A percentile compares a stretch with the other conserved stretches of the same genome.
Conservation (phyloP, 2,329 filamentous ascomycete species). For the Calonectria hongkongensis region DNA sequence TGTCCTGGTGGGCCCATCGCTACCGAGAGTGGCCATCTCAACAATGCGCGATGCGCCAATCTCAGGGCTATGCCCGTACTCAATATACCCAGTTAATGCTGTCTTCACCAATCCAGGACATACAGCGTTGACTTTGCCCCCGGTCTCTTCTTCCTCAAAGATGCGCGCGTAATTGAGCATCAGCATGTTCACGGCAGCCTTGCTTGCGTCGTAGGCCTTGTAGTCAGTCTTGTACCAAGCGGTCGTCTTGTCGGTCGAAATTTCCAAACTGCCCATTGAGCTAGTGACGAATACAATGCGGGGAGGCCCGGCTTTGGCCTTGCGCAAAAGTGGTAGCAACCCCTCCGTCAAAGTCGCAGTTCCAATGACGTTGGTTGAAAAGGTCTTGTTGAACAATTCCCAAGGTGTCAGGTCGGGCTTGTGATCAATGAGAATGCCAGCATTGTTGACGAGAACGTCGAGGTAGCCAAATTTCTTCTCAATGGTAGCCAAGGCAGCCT, state of each 20-base stretch:
- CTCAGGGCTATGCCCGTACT: constrained; percentile 47
- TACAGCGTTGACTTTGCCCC: constrained; percentile 59
- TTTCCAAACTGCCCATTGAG: constrained; percentile 58
- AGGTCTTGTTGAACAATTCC: constrained; percentile 61
- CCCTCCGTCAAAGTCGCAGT: constrained; percentile 55
- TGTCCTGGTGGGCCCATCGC: constrained; percentile 57
- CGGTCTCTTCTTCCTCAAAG: constrained; percentile 50
- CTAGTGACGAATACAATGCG: constrained; percentile 64
- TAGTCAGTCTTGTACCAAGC: constrained; percentile 54
- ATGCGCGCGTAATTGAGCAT: constrained; percentile 58
- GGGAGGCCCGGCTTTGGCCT: constrained; percentile 51
- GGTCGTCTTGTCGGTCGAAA: constrained; percentile 54
- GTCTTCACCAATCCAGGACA: constrained; percentile 63
- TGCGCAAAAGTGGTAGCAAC: constrained; percentile 56
- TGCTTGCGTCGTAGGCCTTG: constrained; percentile 63
- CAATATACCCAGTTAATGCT: constrained; percentile 49
- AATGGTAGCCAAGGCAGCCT: constrained; percentile 50
- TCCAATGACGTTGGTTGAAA: constrained; percentile 63
- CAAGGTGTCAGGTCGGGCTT: constrained; percentile 46
- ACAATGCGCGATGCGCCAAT: constrained; percentile 56
- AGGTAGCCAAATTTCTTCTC: constrained; percentile 52
- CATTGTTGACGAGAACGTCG: constrained; percentile 62
- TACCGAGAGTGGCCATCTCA: constrained; percentile 55
- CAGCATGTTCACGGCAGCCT: constrained; percentile 66
- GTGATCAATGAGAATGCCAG: constrained; percentile 56